Evolutionary conservation across 805 yeast species (phyloP), one percentile per base, ranked within the genome.

Genomic region (Torulaspora franciscae): DNA sequence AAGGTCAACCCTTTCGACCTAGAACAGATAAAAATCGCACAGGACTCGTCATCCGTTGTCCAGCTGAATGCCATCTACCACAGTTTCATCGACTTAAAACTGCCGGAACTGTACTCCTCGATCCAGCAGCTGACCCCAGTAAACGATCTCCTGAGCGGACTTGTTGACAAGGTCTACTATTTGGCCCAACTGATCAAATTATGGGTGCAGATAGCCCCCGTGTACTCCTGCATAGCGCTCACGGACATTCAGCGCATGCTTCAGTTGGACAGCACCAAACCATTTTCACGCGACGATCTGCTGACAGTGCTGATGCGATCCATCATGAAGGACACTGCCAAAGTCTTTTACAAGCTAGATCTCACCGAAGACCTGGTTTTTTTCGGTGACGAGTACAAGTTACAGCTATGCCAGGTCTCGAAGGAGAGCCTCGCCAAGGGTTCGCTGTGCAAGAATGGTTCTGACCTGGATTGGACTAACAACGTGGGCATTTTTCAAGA

Each of bases 1-100:
- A 42, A 45, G 7, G 52, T 63, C 19, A 52, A 56, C 39, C 67
- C 67, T 2, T 63, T 63, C 40, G 64, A 58, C 40, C 53, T 50
- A 28, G 66, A 63, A 32, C 63, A 61, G 46, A 29, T 62, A 7
- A 58, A 54, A 32, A 47, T 59, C 34, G 42, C 46, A 19, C 46
- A 50, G n/a, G 38, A 52, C 1, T 32, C 32, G 8, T 43, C 45
- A 2, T 40, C 56, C 7, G 48, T 55, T 6, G 41, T 42, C 7
- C 28, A 37, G 15, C 42, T 63, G 13, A 34, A 49, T 19, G 13
- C 22, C 1, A 41, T 58, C 2, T 56, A 58, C 48, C 32, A 38
- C 3, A 40, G 43, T 30, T 61, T 54, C 24, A 42, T 48, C 2
- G 35, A 40, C 6, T 30, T 55, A 28, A 43, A 55, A 23, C 38